A percentile compares a stretch with the other conserved stretches of the same genome.
phyloP scores from a whole-genome alignment of 2,329 filamentous ascomycete genomes.

The Aureobasidium sp. region DNA sequence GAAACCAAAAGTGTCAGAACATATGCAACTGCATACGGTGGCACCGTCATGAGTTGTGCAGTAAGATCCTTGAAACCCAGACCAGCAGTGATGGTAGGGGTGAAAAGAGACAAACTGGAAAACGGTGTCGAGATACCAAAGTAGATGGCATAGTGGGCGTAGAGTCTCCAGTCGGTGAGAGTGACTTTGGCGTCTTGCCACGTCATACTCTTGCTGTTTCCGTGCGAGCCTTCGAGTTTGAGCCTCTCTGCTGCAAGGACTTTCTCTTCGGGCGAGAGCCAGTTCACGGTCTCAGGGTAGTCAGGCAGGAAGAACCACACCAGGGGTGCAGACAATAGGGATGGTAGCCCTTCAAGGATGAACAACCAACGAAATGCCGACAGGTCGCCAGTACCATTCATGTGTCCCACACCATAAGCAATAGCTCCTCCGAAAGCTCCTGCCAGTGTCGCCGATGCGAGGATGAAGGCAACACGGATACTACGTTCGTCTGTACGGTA shows the following conservation, averaged over 20 bases:
- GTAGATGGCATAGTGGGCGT: conserved; percentile 44
- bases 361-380: conserved; percentile 41
- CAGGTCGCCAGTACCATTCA: conserved; percentile 30
- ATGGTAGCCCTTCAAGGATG: conserved; percentile 34
- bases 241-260: conserved; percentile 34
- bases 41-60: conserved; percentile 27
- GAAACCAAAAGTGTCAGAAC: conserved; percentile 36
- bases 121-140: conserved; percentile 36
- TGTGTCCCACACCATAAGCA: conserved; percentile 43
- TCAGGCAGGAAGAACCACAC: conserved; percentile 23
- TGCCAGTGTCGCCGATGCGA: conserved; percentile 47
- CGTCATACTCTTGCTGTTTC: conserved; percentile 35
- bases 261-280: conserved; percentile 33
- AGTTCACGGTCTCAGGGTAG: conserved; percentile 23
- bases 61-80: conserved; percentile 51
- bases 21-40: conserved; percentile 29
- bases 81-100: conserved; percentile 53
- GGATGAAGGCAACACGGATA: conserved; percentile 48
- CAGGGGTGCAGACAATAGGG: conserved; percentile 20
- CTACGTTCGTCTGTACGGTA: conserved; percentile 48
- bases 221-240: conserved; percentile 34
- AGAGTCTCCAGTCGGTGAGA: conserved; percentile 42
- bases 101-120: conserved; percentile 20
- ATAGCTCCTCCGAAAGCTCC: conserved; percentile 46
- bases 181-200: conserved; percentile 40